These are phyloP conservation scores for Eucalyptus paniculata DNA, from an alignment of 345 rosid species.

Conservation along the genomic window DNA sequence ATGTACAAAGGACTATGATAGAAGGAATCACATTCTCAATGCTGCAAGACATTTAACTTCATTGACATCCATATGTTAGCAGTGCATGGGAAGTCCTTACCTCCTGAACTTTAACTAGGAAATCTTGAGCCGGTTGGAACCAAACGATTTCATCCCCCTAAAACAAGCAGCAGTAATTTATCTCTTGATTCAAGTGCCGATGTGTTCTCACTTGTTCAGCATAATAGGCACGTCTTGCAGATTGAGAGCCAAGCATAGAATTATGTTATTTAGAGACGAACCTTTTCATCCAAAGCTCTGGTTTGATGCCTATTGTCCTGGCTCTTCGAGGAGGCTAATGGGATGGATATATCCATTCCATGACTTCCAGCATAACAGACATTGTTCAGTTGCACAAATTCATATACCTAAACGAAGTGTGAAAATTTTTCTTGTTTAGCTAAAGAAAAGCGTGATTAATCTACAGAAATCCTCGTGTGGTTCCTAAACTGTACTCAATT, in stretches of 20 bases:
- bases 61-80: neutral
- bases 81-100: neutral
- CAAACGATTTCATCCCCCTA: neutral
- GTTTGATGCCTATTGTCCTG: neutral
- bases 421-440: neutral
- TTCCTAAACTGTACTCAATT: neutral
- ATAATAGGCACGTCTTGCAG: neutral
- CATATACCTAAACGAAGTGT: neutral
- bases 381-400: neutral
- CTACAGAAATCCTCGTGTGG: neutral
- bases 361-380: constrained; percentile 12
- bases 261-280: neutral
- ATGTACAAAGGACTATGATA: neutral
- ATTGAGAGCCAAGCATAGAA: neutral
- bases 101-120: neutral
- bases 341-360: constrained; percentile 13
- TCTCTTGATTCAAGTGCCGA: neutral
- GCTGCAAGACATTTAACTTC: neutral
- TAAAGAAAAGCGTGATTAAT: neutral
- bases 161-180: neutral
- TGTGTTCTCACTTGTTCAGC: neutral
- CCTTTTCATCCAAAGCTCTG: neutral
- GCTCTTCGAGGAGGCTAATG: neutral
- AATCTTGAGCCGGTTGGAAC: neutral
- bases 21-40: neutral